These are phyloP conservation scores for Saccharomycopsis babjevae DNA, from an alignment of 805 yeast species.

Conservation along the genomic window DNA sequence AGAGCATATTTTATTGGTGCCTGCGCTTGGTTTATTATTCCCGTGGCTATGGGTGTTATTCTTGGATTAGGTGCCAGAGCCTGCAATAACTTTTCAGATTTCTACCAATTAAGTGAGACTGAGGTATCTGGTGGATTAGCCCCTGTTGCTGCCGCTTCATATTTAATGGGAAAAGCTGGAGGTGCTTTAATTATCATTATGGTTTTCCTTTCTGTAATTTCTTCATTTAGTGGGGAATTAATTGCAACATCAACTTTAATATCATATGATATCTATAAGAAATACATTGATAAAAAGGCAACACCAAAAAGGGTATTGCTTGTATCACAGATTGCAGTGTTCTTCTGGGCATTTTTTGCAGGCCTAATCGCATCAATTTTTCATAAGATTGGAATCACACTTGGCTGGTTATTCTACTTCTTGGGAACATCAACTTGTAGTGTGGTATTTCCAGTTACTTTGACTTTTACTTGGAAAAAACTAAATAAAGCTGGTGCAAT, in stretches of 20 bases:
- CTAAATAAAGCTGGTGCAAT: constrained; percentile 30
- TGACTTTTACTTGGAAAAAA: constrained; percentile 32
- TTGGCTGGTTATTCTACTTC: constrained; percentile 33
- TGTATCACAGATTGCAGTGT: constrained; percentile 35
- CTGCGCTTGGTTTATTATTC: constrained; percentile 32
- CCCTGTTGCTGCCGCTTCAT: constrained; percentile 32
- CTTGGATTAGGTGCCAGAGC: constrained; percentile 32
- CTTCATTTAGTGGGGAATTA: constrained; percentile 33
- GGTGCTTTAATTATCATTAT: constrained; percentile 32
- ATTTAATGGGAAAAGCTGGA: constrained; percentile 35
- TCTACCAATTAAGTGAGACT: constrained; percentile 28
- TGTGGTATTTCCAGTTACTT: constrained; percentile 31
- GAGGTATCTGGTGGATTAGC: constrained; percentile 33
- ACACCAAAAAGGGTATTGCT: constrained; percentile 32
- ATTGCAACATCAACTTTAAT: constrained; percentile 33
- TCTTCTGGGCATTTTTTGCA: constrained; percentile 30
- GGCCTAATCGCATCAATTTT: constrained; percentile 32
- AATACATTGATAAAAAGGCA: constrained; percentile 34
- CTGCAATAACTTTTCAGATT: constrained; percentile 24
- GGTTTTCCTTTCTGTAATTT: constrained; percentile 34
- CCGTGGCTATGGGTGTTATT: constrained; percentile 30
- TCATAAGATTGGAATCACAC: constrained; percentile 27
- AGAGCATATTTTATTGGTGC: constrained; percentile 32
- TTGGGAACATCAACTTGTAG: constrained; percentile 34
- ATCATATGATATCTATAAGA: constrained; percentile 38